These are phyloP conservation scores for Quercus mongolica DNA, from an alignment of 306 rosid species.

Conservation along the genomic window DNA sequence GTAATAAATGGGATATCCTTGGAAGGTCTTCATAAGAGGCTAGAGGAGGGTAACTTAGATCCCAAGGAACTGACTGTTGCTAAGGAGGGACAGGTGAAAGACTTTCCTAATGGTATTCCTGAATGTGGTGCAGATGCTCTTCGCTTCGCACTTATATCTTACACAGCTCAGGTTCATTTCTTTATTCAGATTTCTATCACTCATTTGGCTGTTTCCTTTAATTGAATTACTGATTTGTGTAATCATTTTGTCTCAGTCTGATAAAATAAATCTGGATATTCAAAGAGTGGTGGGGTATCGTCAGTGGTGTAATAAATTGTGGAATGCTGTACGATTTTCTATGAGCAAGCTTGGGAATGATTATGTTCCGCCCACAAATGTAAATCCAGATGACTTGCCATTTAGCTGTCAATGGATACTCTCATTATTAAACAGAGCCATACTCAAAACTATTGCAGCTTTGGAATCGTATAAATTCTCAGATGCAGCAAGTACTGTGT, in stretches of 20 bases:
- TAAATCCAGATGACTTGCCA: constrained; percentile 58
- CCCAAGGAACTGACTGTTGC: constrained; percentile 72
- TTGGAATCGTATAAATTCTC: constrained; percentile 69
- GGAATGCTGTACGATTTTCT: constrained; percentile 94
- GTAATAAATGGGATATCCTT: constrained; percentile 79
- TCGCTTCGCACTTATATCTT: constrained; percentile 84
- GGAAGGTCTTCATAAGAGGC: constrained; percentile 81
- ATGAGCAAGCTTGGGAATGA: constrained; percentile 92
- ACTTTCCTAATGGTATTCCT: constrained; percentile 87
- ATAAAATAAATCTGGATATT: constrained; percentile 90
- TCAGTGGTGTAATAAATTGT: constrained; percentile 92
- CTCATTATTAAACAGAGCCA: constrained; percentile 70
- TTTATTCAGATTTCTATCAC: background rate
- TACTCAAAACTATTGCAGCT: constrained; percentile 50
- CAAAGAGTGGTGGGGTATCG: constrained; percentile 96
- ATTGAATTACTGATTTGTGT: background rate
- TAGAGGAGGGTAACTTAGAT: constrained; percentile 87
- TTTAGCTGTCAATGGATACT: constrained; percentile 95
- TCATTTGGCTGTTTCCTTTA: background rate
- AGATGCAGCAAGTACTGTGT: constrained; percentile 78
- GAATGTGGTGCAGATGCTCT: constrained; percentile 98
- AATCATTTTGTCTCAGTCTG: constrained; percentile 59
- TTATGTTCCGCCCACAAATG: constrained; percentile 55
- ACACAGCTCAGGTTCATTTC: constrained; percentile 85
- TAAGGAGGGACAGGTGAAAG: constrained; percentile 80